A percentile compares a stretch with the other conserved stretches of the same genome.
These are phyloP conservation scores for Populus hybrid DNA, from an alignment of 441 rosid species.

Conservation along the genomic window DNA sequence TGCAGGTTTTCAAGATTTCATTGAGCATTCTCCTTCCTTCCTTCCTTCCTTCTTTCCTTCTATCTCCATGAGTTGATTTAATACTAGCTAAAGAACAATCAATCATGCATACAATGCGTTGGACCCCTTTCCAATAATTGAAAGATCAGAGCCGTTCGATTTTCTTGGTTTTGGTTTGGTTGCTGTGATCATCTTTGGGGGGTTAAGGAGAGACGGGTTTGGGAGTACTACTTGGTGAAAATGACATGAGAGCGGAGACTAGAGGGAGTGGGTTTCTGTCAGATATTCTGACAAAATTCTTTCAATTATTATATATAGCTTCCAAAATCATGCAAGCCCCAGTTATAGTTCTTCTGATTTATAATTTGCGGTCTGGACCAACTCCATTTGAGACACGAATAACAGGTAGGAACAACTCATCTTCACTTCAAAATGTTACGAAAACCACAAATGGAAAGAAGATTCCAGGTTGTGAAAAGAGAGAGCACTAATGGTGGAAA, in stretches of 20 bases:
- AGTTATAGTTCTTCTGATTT: not conserved
- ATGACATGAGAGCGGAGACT: conserved; percentile 8
- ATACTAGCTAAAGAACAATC: not conserved
- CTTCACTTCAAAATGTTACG: not conserved
- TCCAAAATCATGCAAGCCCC: conserved; percentile 1
- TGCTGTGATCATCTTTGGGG: not conserved
- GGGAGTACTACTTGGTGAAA: conserved; percentile 13
- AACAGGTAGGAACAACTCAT: not conserved
- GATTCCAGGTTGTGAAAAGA: conserved; percentile 10
- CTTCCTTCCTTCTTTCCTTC: not conserved
- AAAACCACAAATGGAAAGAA: not conserved
- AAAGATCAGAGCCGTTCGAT: conserved; percentile 30
- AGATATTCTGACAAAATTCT: conserved; percentile 28
- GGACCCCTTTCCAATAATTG: conserved; percentile 12
- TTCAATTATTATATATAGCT: conserved; percentile 22
- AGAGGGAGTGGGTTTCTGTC: conserved; percentile 18
- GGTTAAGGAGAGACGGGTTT: not conserved
- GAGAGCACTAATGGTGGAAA: conserved; percentile 12
- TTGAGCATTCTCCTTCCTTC: not conserved
- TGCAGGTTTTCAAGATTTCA: not conserved
- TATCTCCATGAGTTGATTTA: not conserved
- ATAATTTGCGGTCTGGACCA: not conserved
- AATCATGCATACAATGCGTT: not conserved
- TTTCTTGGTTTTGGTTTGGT: not conserved
- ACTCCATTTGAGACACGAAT: not conserved